phyloP scores from a whole-genome alignment of 768 basidiomycete genomes.

The Rickenella mellea region DNA sequence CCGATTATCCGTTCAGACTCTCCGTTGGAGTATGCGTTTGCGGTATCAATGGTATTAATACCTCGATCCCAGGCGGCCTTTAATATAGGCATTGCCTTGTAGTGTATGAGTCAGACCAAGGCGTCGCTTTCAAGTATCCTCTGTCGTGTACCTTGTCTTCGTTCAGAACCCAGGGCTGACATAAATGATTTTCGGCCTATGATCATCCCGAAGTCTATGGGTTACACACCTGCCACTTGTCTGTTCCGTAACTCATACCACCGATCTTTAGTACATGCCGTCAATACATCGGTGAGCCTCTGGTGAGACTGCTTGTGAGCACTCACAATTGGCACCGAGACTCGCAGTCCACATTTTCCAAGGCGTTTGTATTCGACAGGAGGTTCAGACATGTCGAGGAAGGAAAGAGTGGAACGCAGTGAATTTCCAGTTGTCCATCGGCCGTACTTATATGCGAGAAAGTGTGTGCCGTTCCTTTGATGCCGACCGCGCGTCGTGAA shows the following conservation, averaged over 20 bases:
- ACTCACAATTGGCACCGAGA: conserved; percentile 13
- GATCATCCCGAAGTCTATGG: conserved; percentile 10
- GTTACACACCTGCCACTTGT: conserved; percentile 10
- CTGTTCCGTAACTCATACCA: conserved; percentile 17
- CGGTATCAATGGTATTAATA: conserved; percentile 20
- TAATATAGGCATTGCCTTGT: conserved; percentile 13
- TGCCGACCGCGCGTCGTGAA: too few relatives aligned
- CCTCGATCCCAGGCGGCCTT: conserved; percentile 21
- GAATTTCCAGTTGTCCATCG: too few relatives aligned
- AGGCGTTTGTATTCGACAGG: conserved; percentile 9
- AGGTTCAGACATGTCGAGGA: too few relatives aligned
- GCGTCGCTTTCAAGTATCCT: not conserved
- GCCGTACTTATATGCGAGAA: too few relatives aligned
- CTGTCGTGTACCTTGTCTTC: conserved; percentile 12
- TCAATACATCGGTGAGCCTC: not conserved
- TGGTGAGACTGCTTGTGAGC: not conserved
- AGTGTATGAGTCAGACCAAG: not conserved
- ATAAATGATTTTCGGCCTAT: too few relatives aligned
- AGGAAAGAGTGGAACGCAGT: too few relatives aligned
- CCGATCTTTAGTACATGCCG: conserved; percentile 9
- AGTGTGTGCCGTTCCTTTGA: too few relatives aligned
- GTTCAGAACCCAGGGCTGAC: conserved; percentile 4
- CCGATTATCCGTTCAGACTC: conserved; percentile 11
- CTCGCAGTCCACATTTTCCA: conserved; percentile 10
- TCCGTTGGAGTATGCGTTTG: conserved; percentile 16